Conservation (phyloP, 768 basidiomycete species). For the Naganishia vaughanmartiniae region DNA sequence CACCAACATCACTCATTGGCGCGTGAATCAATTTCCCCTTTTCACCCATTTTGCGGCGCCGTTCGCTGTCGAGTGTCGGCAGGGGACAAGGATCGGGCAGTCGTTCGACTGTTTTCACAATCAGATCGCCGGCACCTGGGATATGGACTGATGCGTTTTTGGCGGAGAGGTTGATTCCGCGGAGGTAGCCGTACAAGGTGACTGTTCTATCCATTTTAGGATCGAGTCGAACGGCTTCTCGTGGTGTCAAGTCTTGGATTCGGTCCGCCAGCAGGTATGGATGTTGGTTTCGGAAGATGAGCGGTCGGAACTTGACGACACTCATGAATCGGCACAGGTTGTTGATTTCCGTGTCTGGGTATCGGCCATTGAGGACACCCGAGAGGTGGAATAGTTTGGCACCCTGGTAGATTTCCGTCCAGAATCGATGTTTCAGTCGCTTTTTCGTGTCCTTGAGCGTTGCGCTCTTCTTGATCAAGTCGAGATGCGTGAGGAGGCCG, state of each 20-base stretch:
- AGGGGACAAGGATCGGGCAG: constrained; percentile 94
- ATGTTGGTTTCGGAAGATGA: constrained; percentile 91
- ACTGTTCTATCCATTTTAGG: constrained; percentile 92
- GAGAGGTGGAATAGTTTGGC: constrained; percentile 98
- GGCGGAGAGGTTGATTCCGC: constrained; percentile 61
- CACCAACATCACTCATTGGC: constrained; percentile 98
- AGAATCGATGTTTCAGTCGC: constrained; percentile 92
- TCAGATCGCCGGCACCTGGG: constrained; percentile 88
- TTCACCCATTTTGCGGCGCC: constrained; percentile 82
- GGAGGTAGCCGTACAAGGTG: constrained; percentile 90
- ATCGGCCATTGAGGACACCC: constrained; percentile 93
- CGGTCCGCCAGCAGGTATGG: constrained; percentile 93
- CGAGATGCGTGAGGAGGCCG: constrained; percentile 90
- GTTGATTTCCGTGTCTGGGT: constrained; percentile 92
- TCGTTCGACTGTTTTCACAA: constrained; percentile 67
- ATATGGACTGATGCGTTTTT: constrained; percentile 72
- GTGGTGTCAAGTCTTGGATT: constrained; percentile 87
- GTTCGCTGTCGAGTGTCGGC: constrained; percentile 86
- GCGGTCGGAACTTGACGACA: constrained; percentile 97
- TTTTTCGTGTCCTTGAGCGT: constrained; percentile 88
- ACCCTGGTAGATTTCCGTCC: constrained; percentile 98
- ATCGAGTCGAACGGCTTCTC: constrained; percentile 72
- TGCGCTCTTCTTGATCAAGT: constrained; percentile 88
- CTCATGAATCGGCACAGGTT: constrained; percentile 94
- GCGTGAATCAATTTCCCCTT: constrained; percentile 93